These are phyloP conservation scores for Entrophospora sp. DNA, from an alignment of 192 early-diverging fungal species.

Conservation along the genomic window DNA sequence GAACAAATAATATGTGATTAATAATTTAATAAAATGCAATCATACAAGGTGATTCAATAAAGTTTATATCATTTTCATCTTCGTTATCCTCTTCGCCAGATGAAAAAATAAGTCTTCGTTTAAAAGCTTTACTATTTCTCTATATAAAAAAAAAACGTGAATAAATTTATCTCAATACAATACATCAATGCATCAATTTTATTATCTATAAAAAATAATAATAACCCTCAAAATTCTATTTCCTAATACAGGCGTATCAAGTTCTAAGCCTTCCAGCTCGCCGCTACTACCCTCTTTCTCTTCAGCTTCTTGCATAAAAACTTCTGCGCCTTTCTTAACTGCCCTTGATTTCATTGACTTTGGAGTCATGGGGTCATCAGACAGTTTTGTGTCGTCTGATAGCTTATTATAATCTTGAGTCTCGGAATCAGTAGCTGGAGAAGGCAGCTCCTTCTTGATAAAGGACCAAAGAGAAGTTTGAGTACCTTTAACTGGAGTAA, in stretches of 20 bases:
- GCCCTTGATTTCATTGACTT: no score
- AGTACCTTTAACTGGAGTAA: no score
- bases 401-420: not conserved
- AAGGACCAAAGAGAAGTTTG: no score
- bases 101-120: constrained; percentile 7
- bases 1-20: not conserved
- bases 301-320: not conserved
- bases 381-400: not conserved
- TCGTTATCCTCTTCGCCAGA: not conserved
- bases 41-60: not conserved
- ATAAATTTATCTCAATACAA: not conserved
- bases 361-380: not conserved
- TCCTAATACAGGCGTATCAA: not conserved
- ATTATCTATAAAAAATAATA: no score
- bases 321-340: not conserved
- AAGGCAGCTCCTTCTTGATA: not conserved
- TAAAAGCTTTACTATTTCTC: not conserved
- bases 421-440: not conserved
- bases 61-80: not conserved
- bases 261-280: no score
- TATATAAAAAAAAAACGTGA: not conserved
- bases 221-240: not conserved
- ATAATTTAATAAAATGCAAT: not conserved
- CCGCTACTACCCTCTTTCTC: not conserved
- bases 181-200: not conserved